phyloP scores from a whole-genome alignment of 140 eudicot species.

The Erigeron philadelphicus region DNA sequence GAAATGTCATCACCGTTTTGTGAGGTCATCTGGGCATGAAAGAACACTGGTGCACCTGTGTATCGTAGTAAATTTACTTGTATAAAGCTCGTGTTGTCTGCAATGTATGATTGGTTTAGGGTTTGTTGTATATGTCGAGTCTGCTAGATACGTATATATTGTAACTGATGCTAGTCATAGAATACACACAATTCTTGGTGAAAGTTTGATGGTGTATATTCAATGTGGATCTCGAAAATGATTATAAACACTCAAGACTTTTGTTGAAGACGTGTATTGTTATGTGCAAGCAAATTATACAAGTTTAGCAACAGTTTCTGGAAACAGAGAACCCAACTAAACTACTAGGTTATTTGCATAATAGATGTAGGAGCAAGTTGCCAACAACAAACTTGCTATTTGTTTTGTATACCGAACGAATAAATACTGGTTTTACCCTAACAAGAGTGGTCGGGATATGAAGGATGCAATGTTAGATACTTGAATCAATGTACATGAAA shows the following conservation, averaged over 20 bases:
- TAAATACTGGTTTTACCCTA: too few species aligned
- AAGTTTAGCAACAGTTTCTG: too few species aligned
- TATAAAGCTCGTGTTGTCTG: conserved; percentile 11
- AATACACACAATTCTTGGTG: background rate
- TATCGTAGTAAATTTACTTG: conserved; percentile 7
- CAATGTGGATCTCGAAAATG: too few species aligned
- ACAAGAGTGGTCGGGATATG: too few species aligned
- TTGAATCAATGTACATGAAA: too few species aligned
- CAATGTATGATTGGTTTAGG: background rate
- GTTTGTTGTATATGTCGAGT: conserved; percentile 1
- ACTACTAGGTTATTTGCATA: too few species aligned
- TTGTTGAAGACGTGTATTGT: background rate
- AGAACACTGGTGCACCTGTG: background rate
- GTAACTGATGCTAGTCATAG: background rate
- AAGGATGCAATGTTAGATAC: too few species aligned
- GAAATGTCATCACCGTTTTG: background rate
- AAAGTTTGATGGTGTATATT: background rate
- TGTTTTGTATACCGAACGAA: too few species aligned
- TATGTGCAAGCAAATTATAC: too few species aligned
- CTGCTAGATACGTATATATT: background rate
- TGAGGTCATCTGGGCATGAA: conserved; percentile 16
- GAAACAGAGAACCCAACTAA: too few species aligned
- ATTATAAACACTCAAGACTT: background rate
- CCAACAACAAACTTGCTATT: too few species aligned
- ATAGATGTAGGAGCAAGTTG: too few species aligned